Conservation (phyloP, 805 yeast species). For the Kluyveromyces aestuarii region DNA sequence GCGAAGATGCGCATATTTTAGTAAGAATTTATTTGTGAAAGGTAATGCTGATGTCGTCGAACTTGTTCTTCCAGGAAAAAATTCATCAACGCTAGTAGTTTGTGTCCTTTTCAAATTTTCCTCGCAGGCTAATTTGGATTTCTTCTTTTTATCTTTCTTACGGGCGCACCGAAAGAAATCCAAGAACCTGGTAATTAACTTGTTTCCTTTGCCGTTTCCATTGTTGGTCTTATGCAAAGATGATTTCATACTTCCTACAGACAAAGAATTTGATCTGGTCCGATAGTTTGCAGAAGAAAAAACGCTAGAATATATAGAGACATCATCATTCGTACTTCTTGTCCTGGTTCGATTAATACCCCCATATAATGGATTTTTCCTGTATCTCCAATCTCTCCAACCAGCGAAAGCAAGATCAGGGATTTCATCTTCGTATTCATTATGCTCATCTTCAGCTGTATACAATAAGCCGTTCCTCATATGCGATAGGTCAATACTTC, state of each 20-base stretch:
- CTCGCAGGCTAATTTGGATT: background rate
- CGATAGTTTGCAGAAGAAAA: background rate
- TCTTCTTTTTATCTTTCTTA: background rate
- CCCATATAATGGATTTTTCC: conserved; percentile 60
- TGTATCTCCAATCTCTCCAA: conserved; percentile 88
- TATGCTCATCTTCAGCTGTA: background rate
- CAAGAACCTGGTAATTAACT: background rate
- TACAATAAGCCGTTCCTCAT: conserved; percentile 32
- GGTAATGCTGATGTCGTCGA: conserved; percentile 29
- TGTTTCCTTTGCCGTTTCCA: background rate
- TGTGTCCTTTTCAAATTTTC: background rate
- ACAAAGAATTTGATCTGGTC: background rate
- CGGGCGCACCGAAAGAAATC: background rate
- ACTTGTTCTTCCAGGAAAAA: background rate
- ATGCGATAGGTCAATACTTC: conserved; percentile 48
- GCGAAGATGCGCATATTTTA: conserved; percentile 54
- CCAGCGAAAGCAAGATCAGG: conserved; percentile 48
- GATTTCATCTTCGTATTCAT: conserved; percentile 4
- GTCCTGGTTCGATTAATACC: conserved; percentile 10
- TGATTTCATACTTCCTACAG: background rate
- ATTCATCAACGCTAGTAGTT: background rate
- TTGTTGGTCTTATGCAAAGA: background rate
- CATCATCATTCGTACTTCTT: conserved; percentile 5
- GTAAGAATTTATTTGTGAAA: conserved; percentile 46
- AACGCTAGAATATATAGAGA: background rate